Conservation (phyloP, 257 asterid species). For the Nicotiana benthamiana region DNA sequence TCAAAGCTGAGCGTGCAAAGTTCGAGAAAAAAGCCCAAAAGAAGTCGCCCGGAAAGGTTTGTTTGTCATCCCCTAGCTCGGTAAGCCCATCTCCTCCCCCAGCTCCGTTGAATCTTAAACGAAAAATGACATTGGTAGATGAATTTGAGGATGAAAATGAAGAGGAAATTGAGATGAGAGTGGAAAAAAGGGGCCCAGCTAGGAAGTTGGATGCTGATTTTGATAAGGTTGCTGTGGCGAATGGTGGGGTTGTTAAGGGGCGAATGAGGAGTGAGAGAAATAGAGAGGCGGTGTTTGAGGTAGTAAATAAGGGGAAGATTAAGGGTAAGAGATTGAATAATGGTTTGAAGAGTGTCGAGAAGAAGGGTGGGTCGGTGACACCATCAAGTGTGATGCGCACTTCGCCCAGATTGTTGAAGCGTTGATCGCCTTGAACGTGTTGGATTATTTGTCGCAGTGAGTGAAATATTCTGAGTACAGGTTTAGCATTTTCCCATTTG, state of each 20-base stretch:
- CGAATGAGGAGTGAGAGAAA: slow-evolving; percentile 21
- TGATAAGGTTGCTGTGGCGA: slow-evolving; percentile 62
- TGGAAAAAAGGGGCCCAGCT: slow-evolving; percentile 34
- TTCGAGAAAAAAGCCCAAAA: slow-evolving; percentile 11
- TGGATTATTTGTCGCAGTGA: slow-evolving; percentile 16
- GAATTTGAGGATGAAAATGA: slow-evolving; percentile 31
- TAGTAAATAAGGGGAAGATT: slow-evolving; percentile 5
- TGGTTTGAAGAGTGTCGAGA: slow-evolving; percentile 20
- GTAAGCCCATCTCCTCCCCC: slow-evolving; percentile 53
- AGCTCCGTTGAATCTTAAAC: slow-evolving; percentile 58
- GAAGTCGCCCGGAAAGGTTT: background rate
- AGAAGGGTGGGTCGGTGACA: slow-evolving; percentile 11
- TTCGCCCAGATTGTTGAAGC: slow-evolving; percentile 54
- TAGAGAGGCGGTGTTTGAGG: background rate
- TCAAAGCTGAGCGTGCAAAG: slow-evolving; percentile 51
- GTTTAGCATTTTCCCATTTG: background rate
- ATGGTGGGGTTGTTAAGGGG: slow-evolving; percentile 11
- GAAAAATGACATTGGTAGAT: slow-evolving; percentile 49
- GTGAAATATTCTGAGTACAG: background rate
- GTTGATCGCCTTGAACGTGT: slow-evolving; percentile 13
- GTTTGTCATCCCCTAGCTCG: background rate
- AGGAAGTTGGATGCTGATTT: slow-evolving; percentile 78
- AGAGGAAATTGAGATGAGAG: background rate
- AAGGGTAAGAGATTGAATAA: slow-evolving; percentile 19
- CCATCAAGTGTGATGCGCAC: slow-evolving; percentile 23